A percentile compares a stretch with the other conserved stretches of the same genome.
phyloP scores from a whole-genome alignment of 2,329 filamentous ascomycete species.

The Tympanopsis confertula region DNA sequence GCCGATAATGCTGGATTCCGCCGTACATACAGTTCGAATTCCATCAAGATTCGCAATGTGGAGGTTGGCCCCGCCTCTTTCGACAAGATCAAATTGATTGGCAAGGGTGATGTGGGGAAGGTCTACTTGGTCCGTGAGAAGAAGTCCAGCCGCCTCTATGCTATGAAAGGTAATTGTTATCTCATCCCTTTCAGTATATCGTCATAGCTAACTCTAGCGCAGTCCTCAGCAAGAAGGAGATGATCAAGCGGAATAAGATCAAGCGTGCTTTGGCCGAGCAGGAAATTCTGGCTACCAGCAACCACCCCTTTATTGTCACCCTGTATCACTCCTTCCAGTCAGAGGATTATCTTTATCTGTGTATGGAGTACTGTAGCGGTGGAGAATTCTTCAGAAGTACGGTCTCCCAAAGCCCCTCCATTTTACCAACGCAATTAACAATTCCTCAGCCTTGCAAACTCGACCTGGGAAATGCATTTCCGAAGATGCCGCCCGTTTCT shows the following conservation, averaged over 20 bases:
- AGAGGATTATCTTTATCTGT: slow-evolving; percentile 96
- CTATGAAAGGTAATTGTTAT: slow-evolving; percentile 76
- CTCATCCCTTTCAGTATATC: background rate
- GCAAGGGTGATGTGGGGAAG: slow-evolving; percentile 96
- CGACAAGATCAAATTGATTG: slow-evolving; percentile 98
- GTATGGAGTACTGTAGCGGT: slow-evolving; percentile 99
- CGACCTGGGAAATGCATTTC: slow-evolving; percentile 93
- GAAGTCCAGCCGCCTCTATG: slow-evolving; percentile 88
- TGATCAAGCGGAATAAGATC: slow-evolving; percentile 99
- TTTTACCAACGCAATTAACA: background rate
- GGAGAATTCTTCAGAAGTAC: slow-evolving; percentile 89
- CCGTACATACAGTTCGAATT: slow-evolving; percentile 96
- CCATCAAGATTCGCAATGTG: slow-evolving; percentile 94
- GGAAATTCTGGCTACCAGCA: slow-evolving; percentile 95
- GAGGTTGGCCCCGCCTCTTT: slow-evolving; percentile 93
- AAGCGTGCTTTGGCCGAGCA: slow-evolving; percentile 95
- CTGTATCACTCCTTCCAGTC: slow-evolving; percentile 99
- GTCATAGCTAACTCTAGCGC: too few relatives aligned
- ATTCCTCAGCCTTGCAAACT: slow-evolving; percentile 66
- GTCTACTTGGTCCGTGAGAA: slow-evolving; percentile 96
- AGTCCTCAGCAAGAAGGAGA: slow-evolving; percentile 99
- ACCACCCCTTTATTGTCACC: slow-evolving; percentile 97
- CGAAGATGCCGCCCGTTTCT: slow-evolving; percentile 93
- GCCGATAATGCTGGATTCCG: slow-evolving; percentile 67
- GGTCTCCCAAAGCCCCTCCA: background rate